phyloP scores from a whole-genome alignment of 192 early-diverging fungal genomes.

The Podila horticola region DNA sequence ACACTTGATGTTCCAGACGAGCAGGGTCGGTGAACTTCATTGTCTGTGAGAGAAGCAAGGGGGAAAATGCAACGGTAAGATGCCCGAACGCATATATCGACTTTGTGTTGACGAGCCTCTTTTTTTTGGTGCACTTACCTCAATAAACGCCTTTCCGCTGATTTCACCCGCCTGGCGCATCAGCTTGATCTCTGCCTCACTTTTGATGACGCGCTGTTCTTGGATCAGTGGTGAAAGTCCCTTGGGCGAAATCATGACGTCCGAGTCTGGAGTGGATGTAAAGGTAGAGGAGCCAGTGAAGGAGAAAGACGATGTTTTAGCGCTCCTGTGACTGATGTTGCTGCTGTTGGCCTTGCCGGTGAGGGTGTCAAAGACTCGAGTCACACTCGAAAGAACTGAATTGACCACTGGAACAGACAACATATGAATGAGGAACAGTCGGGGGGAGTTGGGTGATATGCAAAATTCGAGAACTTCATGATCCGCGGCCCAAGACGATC shows the following conservation, averaged over 20 bases:
- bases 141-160: conserved; percentile 82
- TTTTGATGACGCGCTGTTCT: conserved; percentile 82
- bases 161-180: conserved; percentile 83
- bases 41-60: conserved; percentile 34
- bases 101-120: too few species aligned
- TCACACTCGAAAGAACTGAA: background rate
- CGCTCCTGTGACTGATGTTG: background rate
- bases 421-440: background rate
- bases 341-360: background rate
- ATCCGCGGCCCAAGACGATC: background rate
- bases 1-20: conserved; percentile 78
- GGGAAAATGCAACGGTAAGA: background rate
- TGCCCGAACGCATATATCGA: too few species aligned
- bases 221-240: conserved; percentile 69
- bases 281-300: conserved; percentile 6
- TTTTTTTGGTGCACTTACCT: conserved; percentile 41
- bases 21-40: conserved; percentile 81
- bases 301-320: background rate
- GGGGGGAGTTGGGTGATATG: background rate
- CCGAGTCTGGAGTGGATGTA: conserved; percentile 21
- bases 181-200: conserved; percentile 76
- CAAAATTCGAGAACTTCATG: background rate
- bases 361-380: background rate
- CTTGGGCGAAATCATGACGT: conserved; percentile 29
- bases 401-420: conserved; percentile 1